Base-by-base conservation (phyloP, 495 filamentous ascomycete species). In the Lasiosphaeriaceae sp. region DNA sequence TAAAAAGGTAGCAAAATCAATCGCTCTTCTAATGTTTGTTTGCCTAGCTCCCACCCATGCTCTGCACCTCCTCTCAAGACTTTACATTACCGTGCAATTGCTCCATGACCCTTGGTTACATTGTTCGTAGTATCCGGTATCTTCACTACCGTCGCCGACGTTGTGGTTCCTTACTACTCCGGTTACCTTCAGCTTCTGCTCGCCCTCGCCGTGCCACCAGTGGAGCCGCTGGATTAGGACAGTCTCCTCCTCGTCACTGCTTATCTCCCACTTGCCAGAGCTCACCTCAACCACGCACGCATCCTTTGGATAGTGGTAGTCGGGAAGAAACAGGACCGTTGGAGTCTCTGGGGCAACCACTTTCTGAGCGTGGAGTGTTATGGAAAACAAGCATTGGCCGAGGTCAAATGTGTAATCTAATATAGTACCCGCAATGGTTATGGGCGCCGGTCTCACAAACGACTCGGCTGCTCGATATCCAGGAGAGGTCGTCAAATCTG, bases 391-490 rank as follows among this genome's bases (percentile, higher is more conserved):
- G 67, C 84, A 88, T 47, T 80, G 88, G 19, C 78, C 78, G 37
- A 96, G 74, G 66, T 96, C 90, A 67, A 98, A 97, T 1, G 82
- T 84, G 63, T 87, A 88, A 23, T 78, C 74, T 11, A 75, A 62
- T 31, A 96, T 73, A 12, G 75, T 77, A 0, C 94, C 93, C 45
- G 83, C 85, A 0, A 86, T 89, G 43, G 75, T 76, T 50, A 96
- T 85, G 0, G 95, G 91, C 34, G 87, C 86, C 6, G 94, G 93
- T 3, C 94, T 86, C 35, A 97, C 81, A 57, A 86, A 97, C 6
- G 94, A 94, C 66, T 97, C 92, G 11, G 90, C 92, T 2, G 94
- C 94, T 45, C 94, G 87, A 63, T 86, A 93, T 1, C 93, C 91
- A 4, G 86, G 84, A 12, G 79, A 69, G 56, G 77, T 75, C 11